Percentiles rank a stretch among this genome's conserved stretches.
phyloP scores from a whole-genome alignment of 2,329 filamentous ascomycete genomes.

The Penicillium verrucosum region DNA sequence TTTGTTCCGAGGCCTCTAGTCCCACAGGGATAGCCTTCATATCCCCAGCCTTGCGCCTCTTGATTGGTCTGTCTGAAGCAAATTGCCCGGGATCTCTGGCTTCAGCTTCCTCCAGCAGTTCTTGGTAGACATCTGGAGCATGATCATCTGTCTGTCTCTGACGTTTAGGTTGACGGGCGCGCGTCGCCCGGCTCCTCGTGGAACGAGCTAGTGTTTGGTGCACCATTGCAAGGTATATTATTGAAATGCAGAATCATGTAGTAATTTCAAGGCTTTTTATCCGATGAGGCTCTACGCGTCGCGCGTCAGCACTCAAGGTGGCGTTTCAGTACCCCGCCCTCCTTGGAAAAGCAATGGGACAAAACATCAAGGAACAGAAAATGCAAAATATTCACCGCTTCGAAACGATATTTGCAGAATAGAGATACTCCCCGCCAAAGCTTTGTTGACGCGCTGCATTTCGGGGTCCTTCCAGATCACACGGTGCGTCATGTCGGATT shows the following conservation, averaged over 20 bases:
- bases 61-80: conserved; percentile 31
- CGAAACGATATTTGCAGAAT: neutral
- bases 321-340: neutral
- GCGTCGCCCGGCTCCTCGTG: conserved; percentile 12
- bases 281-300: conserved; percentile 1
- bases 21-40: conserved; percentile 14
- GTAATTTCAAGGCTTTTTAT: neutral
- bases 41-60: conserved; percentile 39
- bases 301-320: conserved; percentile 4
- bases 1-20: conserved; percentile 7
- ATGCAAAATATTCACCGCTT: neutral
- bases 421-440: too few relatives aligned
- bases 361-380: neutral
- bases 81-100: conserved; percentile 28
- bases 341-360: neutral
- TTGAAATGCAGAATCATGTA: neutral
- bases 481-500: conserved; percentile 9
- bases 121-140: conserved; percentile 39
- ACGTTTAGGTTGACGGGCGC: conserved; percentile 8
- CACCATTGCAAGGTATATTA: conserved; percentile 13
- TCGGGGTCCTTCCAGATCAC: neutral
- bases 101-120: conserved; percentile 44
- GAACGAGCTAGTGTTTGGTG: conserved; percentile 21
- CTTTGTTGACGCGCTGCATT: neutral
- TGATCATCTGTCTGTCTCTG: conserved; percentile 22